Evolutionary conservation across 805 yeast species (phyloP), one percentile per base, ranked within the genome.

Genomic region (Wickerhamomyces subpelliculosus): DNA sequence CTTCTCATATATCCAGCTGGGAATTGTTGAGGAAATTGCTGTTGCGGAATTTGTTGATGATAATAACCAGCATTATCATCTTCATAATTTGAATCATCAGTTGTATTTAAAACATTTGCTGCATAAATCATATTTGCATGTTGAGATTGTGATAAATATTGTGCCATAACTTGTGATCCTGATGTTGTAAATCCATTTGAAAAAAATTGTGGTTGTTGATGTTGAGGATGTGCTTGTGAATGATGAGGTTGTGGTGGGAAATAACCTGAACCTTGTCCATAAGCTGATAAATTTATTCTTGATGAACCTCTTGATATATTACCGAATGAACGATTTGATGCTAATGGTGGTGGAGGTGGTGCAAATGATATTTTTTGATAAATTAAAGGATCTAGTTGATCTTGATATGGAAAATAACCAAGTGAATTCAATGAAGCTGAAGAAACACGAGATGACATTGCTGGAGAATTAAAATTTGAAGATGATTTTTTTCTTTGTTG

Each of bases 161-260:
- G 87, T 0, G 86, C 81, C 86, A 82, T 80, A 11, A 82, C 85
- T 48, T 78, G 83, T 0, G 84, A 77, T 3, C 88, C 87, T 7
- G 80, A 68, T 10, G 53, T 50, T 10, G 47, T 32, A 8, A n/a
- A 34, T 8, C 27, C 18, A 13, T 25, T 22, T 8, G 9, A 3
- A 13, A 10, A 29, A 17, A 12, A 10, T 19, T 19, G 22, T 12
- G 6, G 25, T 16, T 26, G 9, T n/a, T 22, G 29, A 4, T 27
- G 29, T 5, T 35, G 41, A 16, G 32, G 37, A n/a, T 16, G 14
- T 16, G 11, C 16, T n/a, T 35, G 32, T 22, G 13, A 21, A 24
- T 32, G 34, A 18, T 23, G 16, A 16, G 12, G 9, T 13, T 3
- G 13, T 22, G 24, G 17, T 18, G 24, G 48, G n/a, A n/a, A n/a